These are phyloP conservation scores for Colletotrichum phormii DNA, from an alignment of 2,329 filamentous ascomycete genomes.

Conservation along the genomic window DNA sequence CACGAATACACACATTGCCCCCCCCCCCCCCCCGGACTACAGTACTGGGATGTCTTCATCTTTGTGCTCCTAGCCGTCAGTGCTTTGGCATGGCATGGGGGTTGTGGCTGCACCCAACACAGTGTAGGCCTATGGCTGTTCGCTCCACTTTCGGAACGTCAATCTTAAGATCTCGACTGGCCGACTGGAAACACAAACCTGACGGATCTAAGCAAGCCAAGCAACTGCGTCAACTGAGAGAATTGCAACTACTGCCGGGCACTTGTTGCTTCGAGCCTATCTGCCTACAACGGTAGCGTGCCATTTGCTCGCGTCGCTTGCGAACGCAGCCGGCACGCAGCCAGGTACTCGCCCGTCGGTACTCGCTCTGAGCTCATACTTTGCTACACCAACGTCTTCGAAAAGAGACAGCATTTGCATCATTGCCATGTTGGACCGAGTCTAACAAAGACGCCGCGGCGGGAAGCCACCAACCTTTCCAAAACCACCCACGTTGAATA, in stretches of 20 bases:
- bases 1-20: background rate
- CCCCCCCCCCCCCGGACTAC: too few species aligned
- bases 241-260: background rate
- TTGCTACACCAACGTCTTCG: conserved; percentile 27
- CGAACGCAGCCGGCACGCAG: background rate
- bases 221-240: background rate
- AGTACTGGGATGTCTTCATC: background rate
- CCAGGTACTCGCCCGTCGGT: background rate
- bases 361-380: background rate
- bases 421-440: conserved; percentile 13
- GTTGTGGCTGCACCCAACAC: background rate
- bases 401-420: conserved; percentile 3
- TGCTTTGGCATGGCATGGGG: background rate
- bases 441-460: background rate
- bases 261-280: background rate
- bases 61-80: background rate
- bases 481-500: conserved; percentile 33
- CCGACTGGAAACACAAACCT: background rate
- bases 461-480: conserved; percentile 3
- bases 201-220: background rate
- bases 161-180: background rate
- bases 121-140: background rate
- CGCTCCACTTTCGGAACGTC: background rate
- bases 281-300: background rate
- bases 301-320: background rate